A percentile compares a stretch with the other conserved stretches of the same genome.
Conservation (phyloP, 306 rosid genomes). For the Betula pendula region DNA sequence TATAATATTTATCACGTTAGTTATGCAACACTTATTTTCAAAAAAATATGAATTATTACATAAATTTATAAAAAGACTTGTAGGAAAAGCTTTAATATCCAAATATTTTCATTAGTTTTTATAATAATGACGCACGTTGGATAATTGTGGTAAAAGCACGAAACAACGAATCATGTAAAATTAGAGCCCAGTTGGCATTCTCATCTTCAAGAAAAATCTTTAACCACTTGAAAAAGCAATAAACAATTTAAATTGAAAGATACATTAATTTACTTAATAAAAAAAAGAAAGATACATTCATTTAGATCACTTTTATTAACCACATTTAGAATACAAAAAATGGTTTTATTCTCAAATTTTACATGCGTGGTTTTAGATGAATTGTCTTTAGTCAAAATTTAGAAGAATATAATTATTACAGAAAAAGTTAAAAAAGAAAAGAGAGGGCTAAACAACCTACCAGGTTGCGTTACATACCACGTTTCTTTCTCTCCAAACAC, state of each 20-base stretch:
- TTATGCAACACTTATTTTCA: too few relatives aligned
- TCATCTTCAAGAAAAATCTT: slow-evolving; percentile 26
- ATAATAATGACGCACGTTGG: slow-evolving; percentile 10
- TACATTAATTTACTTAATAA: too few relatives aligned
- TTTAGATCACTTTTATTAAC: slow-evolving; percentile 15
- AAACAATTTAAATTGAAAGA: not conserved
- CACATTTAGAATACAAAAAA: slow-evolving; percentile 19
- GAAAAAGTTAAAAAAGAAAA: slow-evolving; percentile 34
- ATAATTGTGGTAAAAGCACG: slow-evolving; percentile 11
- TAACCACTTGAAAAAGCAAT: slow-evolving; percentile 12
- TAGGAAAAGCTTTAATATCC: too few relatives aligned
- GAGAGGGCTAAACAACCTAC: slow-evolving; percentile 38
- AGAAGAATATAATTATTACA: slow-evolving; percentile 20
- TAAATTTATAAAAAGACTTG: too few relatives aligned
- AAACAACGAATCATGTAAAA: slow-evolving; percentile 24
- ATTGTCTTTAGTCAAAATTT: slow-evolving; percentile 33
- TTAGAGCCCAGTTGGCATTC: slow-evolving; percentile 22
- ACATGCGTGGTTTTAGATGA: slow-evolving; percentile 29
- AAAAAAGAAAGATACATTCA: not conserved
- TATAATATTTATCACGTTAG: too few relatives aligned
- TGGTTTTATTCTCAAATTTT: not conserved
- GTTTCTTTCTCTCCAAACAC: slow-evolving; percentile 54
- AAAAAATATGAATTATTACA: too few relatives aligned
- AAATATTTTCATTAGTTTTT: not conserved
- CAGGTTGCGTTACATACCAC: slow-evolving; percentile 77